Percentiles rank a stretch among this genome's conserved stretches.
These are phyloP conservation scores for Triangularia verruculosa DNA, from an alignment of 2,329 filamentous ascomycete genomes.

Conservation along the genomic window DNA sequence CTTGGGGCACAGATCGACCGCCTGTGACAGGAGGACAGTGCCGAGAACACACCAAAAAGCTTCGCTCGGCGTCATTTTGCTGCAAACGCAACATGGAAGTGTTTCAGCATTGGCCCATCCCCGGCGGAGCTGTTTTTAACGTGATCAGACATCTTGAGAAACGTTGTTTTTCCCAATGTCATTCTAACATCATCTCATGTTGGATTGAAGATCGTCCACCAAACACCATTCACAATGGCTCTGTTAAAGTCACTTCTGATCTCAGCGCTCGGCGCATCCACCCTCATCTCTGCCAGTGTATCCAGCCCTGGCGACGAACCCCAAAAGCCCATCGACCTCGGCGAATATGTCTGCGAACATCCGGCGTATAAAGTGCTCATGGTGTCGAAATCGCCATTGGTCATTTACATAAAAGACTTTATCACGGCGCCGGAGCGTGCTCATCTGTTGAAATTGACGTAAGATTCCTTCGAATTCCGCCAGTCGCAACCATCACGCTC, in stretches of 20 bases:
- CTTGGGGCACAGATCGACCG: conserved; percentile 8
- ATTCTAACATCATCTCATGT: background rate
- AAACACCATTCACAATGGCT: background rate
- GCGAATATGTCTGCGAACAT: conserved; percentile 23
- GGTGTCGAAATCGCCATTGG: conserved; percentile 47
- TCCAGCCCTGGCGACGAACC: background rate
- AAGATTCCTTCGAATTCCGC: conserved; percentile 20
- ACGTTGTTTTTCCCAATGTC: background rate
- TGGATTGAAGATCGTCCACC: background rate
- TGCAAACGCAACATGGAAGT: background rate
- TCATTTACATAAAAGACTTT: conserved; percentile 49
- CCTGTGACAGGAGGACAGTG: background rate
- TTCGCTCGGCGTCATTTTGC: background rate
- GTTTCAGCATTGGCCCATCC: conserved; percentile 5
- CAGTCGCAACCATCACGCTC: background rate
- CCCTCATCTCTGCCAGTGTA: background rate
- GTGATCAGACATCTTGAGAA: background rate
- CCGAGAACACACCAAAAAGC: conserved; percentile 3
- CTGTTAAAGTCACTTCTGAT: background rate
- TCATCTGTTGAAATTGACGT: conserved; percentile 45
- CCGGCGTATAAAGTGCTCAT: conserved; percentile 42
- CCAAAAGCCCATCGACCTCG: conserved; percentile 4
- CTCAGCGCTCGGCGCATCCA: background rate
- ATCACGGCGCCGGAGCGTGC: conserved; percentile 40
- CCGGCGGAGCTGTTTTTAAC: background rate